Conservation (phyloP, 768 basidiomycete species). For the Pleurotus salmoneostramineus region DNA sequence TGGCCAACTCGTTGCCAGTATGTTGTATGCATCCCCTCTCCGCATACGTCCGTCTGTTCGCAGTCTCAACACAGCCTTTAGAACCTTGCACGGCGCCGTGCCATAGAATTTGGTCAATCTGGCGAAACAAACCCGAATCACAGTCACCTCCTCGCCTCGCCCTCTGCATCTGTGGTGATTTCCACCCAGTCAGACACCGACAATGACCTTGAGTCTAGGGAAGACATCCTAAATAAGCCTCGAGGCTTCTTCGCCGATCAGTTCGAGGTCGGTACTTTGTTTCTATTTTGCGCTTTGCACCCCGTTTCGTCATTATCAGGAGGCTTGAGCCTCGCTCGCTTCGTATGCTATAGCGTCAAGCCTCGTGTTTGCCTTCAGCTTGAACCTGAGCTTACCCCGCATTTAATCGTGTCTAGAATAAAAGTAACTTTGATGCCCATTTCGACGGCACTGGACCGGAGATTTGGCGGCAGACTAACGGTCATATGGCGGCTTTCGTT, state of each 20-base stretch:
- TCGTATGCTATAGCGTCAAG: too few relatives aligned
- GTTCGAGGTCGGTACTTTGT: constrained; percentile 56
- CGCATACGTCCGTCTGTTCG: background rate
- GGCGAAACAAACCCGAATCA: constrained; percentile 18
- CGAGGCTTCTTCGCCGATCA: constrained; percentile 95
- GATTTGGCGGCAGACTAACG: constrained; percentile 91
- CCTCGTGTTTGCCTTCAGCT: too few relatives aligned
- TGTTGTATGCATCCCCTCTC: constrained; percentile 44
- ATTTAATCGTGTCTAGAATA: constrained; percentile 48
- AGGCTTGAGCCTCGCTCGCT: background rate
- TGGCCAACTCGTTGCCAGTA: constrained; percentile 35
- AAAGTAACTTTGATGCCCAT: constrained; percentile 88
- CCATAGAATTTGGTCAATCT: constrained; percentile 63
- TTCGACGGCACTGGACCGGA: constrained; percentile 90
- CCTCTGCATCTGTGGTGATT: constrained; percentile 48
- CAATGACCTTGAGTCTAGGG: constrained; percentile 30
- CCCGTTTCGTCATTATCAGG: background rate
- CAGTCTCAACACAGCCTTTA: constrained; percentile 20
- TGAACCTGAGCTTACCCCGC: background rate
- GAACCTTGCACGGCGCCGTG: constrained; percentile 86
- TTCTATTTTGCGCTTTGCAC: background rate
- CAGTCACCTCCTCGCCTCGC: constrained; percentile 33
- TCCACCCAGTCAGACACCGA: constrained; percentile 40
- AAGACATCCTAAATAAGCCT: constrained; percentile 46
- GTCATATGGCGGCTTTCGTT: constrained; percentile 79